phyloP scores from a whole-genome alignment of 768 basidiomycete species.

The Amylocystis lapponica region DNA sequence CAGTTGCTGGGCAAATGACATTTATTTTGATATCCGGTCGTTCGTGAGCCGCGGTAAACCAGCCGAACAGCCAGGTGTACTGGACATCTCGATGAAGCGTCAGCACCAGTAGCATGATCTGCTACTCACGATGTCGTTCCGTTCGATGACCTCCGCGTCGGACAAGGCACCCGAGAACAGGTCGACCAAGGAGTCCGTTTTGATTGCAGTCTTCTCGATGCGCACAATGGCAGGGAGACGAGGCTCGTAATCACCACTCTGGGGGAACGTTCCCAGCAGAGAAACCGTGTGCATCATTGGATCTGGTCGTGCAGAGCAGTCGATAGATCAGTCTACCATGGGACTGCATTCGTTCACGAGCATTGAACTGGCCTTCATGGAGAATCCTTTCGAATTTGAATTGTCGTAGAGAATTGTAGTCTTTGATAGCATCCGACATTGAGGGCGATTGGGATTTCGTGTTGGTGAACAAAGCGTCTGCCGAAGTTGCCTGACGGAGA shows the following conservation, averaged over 20 bases:
- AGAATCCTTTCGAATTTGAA: no score
- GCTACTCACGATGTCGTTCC: conserved; percentile 61
- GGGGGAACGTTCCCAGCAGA: conserved; percentile 61
- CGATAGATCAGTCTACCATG: no score
- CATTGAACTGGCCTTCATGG: no score
- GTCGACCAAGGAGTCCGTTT: conserved; percentile 31
- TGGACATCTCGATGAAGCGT: conserved; percentile 24
- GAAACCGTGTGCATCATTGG: conserved; percentile 53
- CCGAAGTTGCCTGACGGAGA: no score
- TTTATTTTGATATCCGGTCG: conserved; percentile 76
- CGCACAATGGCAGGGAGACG: conserved; percentile 55
- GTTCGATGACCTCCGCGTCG: conserved; percentile 43
- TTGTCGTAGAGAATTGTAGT: no score
- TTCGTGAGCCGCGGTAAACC: conserved; percentile 40
- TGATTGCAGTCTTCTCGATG: conserved; percentile 70
- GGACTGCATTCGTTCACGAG: no score
- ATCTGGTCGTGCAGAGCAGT: no score
- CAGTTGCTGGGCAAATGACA: conserved; percentile 84
- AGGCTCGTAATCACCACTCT: conserved; percentile 6
- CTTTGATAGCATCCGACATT: no score
- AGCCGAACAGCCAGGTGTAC: conserved; percentile 82
- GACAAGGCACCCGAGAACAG: conserved; percentile 37
- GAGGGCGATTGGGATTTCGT: no score
- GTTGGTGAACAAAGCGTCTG: no score
- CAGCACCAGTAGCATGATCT: not conserved